Evolutionary conservation across 1,139 yeast genomes (phyloP).

Genomic region (Hyphopichia wangnamkhiaoensis): DNA sequence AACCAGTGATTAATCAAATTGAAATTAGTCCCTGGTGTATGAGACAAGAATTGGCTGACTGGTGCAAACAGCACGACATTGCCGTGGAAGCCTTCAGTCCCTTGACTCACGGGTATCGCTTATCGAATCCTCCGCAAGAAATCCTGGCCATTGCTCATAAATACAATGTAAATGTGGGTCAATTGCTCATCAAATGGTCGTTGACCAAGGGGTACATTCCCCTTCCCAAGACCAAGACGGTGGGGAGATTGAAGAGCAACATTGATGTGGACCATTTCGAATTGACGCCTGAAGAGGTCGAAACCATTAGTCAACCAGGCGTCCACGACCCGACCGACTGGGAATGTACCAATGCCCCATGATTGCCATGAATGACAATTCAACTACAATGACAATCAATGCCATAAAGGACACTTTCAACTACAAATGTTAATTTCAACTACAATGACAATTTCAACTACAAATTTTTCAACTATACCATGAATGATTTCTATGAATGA

Average conservation of each 20-base stretch:
- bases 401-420: not conserved
- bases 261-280: conserved; percentile 51
- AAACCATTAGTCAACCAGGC: conserved; percentile 30
- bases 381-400: too few relatives aligned
- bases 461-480: too few relatives aligned
- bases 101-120: conserved; percentile 37
- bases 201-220: conserved; percentile 44
- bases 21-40: conserved; percentile 79
- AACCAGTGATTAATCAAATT: conserved; percentile 65
- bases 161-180: conserved; percentile 30
- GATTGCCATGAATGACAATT: conserved; percentile 2
- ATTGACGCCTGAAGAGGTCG: conserved; percentile 47
- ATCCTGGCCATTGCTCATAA: conserved; percentile 20
- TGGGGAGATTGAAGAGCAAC: conserved; percentile 30
- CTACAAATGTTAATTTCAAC: not conserved
- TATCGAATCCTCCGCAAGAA: conserved; percentile 23
- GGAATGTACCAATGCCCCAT: conserved; percentile 64
- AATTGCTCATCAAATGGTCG: conserved; percentile 39
- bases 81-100: conserved; percentile 44
- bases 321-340: conserved; percentile 71
- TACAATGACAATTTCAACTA: too few relatives aligned
- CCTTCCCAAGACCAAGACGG: conserved; percentile 37
- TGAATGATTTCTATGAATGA: too few relatives aligned
- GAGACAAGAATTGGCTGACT: conserved; percentile 62
- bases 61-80: conserved; percentile 39